phyloP scores from a whole-genome alignment of 164 flowering plant species.

The Akebia trifoliata region DNA sequence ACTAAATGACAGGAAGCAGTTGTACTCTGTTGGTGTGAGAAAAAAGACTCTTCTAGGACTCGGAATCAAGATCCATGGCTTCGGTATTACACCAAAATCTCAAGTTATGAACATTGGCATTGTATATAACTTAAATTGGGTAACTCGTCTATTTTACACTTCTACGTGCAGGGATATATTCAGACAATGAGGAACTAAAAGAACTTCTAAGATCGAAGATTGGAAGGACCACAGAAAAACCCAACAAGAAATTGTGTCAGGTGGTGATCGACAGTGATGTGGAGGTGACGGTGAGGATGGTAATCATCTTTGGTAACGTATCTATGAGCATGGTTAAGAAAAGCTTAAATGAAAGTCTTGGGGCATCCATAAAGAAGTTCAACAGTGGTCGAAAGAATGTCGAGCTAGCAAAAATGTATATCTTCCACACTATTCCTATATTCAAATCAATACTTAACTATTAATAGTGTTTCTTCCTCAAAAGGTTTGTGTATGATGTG shows the following conservation, averaged over 20 bases:
- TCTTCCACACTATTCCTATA: not conserved
- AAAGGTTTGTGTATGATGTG: too few relatives aligned
- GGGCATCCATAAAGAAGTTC: slow-evolving; percentile 50
- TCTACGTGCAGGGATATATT: slow-evolving; percentile 42
- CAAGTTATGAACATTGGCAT: too few relatives aligned
- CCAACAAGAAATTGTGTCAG: slow-evolving; percentile 55
- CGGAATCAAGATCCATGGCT: slow-evolving; percentile 52
- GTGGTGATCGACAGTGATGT: slow-evolving; percentile 49
- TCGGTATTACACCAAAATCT: slow-evolving; percentile 33
- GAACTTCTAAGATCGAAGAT: slow-evolving; percentile 41
- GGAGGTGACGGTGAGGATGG: slow-evolving; percentile 44
- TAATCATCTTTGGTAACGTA: slow-evolving; percentile 37
- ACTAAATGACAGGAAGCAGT: slow-evolving; percentile 44
- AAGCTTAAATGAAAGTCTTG: slow-evolving; percentile 51
- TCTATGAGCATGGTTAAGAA: slow-evolving; percentile 58
- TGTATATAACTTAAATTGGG: too few relatives aligned
- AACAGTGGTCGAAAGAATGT: slow-evolving; percentile 47
- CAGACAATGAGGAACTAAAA: slow-evolving; percentile 47
- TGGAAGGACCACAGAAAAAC: slow-evolving; percentile 40
- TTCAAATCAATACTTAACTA: too few relatives aligned
- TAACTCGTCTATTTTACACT: too few relatives aligned
- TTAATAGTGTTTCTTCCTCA: too few relatives aligned
- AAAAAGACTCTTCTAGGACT: slow-evolving; percentile 52
- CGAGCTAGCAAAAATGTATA: slow-evolving; percentile 45
- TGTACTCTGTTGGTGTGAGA: slow-evolving; percentile 48